Percentiles rank a stretch among this genome's conserved stretches.
phyloP scores from a whole-genome alignment of 306 rosid genomes.

The Begonia masoniana region DNA sequence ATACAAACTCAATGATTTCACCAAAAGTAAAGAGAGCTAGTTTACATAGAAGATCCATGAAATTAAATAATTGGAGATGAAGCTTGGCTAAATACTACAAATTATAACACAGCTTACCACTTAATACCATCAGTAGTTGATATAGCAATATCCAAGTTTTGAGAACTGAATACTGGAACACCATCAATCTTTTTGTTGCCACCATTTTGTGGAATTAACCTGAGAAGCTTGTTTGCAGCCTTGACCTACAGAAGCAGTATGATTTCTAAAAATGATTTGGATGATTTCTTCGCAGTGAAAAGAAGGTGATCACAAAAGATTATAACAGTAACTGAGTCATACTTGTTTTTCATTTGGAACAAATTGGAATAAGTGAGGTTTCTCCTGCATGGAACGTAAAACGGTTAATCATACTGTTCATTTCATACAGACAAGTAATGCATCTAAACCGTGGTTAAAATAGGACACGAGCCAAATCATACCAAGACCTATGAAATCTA shows the following conservation, averaged over 20 bases:
- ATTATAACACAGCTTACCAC: slow-evolving; percentile 30
- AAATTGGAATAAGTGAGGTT: slow-evolving; percentile 86
- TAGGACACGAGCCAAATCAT: too few relatives aligned
- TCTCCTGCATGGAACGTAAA: slow-evolving; percentile 51
- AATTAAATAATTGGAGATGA: too few relatives aligned
- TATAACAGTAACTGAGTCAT: slow-evolving; percentile 10
- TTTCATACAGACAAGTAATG: too few relatives aligned
- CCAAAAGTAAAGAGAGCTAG: too few relatives aligned
- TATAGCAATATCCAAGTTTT: slow-evolving; percentile 90
- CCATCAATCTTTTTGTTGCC: slow-evolving; percentile 69
- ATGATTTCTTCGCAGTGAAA: too few relatives aligned
- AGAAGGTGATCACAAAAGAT: not conserved
- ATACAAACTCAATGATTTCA: too few relatives aligned
- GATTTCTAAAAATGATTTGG: slow-evolving; percentile 1
- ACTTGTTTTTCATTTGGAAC: slow-evolving; percentile 99
- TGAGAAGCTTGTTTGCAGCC: slow-evolving; percentile 85
- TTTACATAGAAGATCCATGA: too few relatives aligned
- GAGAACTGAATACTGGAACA: slow-evolving; percentile 93
- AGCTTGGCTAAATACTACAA: too few relatives aligned
- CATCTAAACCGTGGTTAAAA: too few relatives aligned
- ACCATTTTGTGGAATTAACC: slow-evolving; percentile 36
- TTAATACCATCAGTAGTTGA: slow-evolving; percentile 78
- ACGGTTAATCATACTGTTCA: too few relatives aligned
- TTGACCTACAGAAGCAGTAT: slow-evolving; percentile 41
- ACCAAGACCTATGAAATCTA: too few relatives aligned